Conservation (phyloP, 495 filamentous ascomycete genomes). For the Aspergillus asperescens region DNA sequence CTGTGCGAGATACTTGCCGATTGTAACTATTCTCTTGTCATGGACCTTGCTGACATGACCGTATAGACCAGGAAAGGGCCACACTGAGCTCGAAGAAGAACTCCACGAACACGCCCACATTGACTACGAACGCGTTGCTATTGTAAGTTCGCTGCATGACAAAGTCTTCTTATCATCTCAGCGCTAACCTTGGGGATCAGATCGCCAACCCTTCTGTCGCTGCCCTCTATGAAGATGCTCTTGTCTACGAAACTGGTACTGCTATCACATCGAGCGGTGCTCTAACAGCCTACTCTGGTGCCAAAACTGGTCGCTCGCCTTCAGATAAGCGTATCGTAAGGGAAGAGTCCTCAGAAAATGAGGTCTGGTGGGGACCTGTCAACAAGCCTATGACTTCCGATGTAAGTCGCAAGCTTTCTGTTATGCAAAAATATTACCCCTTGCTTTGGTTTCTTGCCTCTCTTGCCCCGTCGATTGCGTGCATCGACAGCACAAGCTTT, state of each 20-base stretch:
- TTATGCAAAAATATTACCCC: too few relatives aligned
- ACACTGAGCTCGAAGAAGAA: constrained; percentile 96
- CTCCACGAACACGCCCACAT: constrained; percentile 98
- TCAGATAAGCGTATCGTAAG: constrained; percentile 96
- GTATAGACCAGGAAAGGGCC: constrained; percentile 68
- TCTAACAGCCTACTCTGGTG: constrained; percentile 92
- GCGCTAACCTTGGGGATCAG: constrained; percentile 40
- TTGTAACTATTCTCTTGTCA: too few relatives aligned
- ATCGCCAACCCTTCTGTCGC: constrained; percentile 88
- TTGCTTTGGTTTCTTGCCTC: constrained; percentile 23
- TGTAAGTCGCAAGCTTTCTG: constrained; percentile 58
- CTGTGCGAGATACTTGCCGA: too few relatives aligned
- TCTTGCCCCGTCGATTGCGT: constrained; percentile 27
- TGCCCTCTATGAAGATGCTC: constrained; percentile 96
- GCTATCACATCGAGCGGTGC: constrained; percentile 95
- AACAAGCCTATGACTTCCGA: constrained; percentile 99
- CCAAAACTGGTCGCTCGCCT: constrained; percentile 95
- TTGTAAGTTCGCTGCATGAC: constrained; percentile 53
- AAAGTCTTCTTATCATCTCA: neutral
- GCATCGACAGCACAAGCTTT: constrained; percentile 31
- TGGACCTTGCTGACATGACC: constrained; percentile 28
- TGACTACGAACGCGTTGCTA: constrained; percentile 97
- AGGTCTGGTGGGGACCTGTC: constrained; percentile 97
- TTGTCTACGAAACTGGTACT: constrained; percentile 96
- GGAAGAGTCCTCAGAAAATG: constrained; percentile 79